Conservation (phyloP, 805 yeast genomes). For the Debaryomyces prosopidis region DNA sequence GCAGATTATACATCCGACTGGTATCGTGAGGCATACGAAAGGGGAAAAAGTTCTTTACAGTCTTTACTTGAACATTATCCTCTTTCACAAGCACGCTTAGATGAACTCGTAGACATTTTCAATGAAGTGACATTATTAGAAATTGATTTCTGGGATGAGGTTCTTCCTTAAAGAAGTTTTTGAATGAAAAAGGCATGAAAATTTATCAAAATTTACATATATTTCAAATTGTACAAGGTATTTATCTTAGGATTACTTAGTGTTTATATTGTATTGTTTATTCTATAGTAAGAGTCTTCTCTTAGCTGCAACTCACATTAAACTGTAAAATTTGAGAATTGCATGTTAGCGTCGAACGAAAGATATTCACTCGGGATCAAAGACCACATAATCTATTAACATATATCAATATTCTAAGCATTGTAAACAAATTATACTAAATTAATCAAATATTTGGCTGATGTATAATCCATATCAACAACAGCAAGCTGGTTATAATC, state of each 20-base stretch:
- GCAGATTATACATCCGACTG: conserved; percentile 59
- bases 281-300: no score
- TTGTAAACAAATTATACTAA: background rate
- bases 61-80: conserved; percentile 31
- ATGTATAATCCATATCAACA: conserved; percentile 46
- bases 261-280: no score
- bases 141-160: conserved; percentile 67
- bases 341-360: no score
- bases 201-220: no score
- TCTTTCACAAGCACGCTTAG: conserved; percentile 45
- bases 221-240: no score
- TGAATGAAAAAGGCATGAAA: no score
- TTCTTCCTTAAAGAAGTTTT: conserved; percentile 9
- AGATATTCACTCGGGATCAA: no score
- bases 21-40: conserved; percentile 52
- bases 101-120: conserved; percentile 57
- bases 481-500: conserved; percentile 25
- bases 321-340: no score
- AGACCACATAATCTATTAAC: background rate
- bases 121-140: conserved; percentile 61
- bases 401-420: background rate
- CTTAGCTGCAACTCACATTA: no score
- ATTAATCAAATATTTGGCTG: conserved; percentile 6
- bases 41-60: conserved; percentile 53
- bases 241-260: no score